phyloP scores from a whole-genome alignment of 139 green algal species.

The Closterium sp. region DNA sequence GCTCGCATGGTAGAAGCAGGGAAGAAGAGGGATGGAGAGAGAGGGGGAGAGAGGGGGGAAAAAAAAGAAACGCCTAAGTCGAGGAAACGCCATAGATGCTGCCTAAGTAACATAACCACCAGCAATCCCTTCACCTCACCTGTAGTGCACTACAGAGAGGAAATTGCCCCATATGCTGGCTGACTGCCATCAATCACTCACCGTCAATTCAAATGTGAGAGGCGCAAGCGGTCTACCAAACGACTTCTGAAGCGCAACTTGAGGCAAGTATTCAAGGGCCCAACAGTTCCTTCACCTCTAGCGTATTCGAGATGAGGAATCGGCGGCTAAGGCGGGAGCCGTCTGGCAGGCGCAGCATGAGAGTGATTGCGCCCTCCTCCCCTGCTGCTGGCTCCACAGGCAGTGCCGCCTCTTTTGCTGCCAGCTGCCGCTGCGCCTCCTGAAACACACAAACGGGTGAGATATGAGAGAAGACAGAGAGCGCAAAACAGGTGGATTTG shows the following conservation, averaged over 20 bases:
- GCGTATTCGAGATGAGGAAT: conserved; percentile 1
- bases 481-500: not conserved
- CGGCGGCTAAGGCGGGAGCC: conserved; percentile 19
- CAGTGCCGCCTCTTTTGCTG: conserved; percentile 19
- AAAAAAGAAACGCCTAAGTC: too few species aligned
- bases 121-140: too few species aligned
- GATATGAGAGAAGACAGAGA: not conserved
- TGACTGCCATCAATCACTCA: too few species aligned
- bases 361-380: conserved; percentile 20
- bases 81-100: too few species aligned
- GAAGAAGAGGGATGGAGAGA: not conserved
- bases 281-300: conserved; percentile 19
- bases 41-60: too few species aligned
- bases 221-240: too few species aligned
- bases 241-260: too few species aligned
- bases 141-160: too few species aligned
- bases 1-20: not conserved
- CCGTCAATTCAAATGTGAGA: too few species aligned
- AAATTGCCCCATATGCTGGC: too few species aligned
- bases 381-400: conserved; percentile 22
- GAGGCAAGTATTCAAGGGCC: too few species aligned
- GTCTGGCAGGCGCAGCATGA: conserved; percentile 39
- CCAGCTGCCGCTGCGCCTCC: conserved; percentile 34
- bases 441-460: not conserved
- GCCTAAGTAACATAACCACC: too few species aligned